Evolutionary conservation across 768 basidiomycete species (phyloP).

Genomic region (Podaxis sp.): DNA sequence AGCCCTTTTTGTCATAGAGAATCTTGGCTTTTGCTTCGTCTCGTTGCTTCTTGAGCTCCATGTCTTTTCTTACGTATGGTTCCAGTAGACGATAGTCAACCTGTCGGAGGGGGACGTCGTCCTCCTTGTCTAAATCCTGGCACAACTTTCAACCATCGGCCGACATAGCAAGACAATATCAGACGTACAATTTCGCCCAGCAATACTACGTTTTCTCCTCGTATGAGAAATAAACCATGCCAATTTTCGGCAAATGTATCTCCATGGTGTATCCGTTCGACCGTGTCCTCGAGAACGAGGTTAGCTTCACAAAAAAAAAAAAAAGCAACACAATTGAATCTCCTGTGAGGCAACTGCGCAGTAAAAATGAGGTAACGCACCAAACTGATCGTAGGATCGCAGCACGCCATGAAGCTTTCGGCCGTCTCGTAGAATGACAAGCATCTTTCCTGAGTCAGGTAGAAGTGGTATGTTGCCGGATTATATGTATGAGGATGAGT

Average conservation of each 20-base stretch:
- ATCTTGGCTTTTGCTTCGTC: conserved; percentile 84
- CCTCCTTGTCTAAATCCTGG: conserved; percentile 91
- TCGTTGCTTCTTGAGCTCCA: conserved; percentile 71
- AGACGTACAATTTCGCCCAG: conserved; percentile 90
- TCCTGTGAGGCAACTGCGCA: not conserved
- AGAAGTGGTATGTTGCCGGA: not conserved
- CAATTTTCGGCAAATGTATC: conserved; percentile 85
- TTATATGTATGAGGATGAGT: conserved; percentile 17
- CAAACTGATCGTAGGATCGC: conserved; percentile 98
- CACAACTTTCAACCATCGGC: conserved; percentile 6
- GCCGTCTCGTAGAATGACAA: conserved; percentile 95
- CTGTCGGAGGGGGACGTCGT: conserved; percentile 76
- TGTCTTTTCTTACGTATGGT: conserved; percentile 69
- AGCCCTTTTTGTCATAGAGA: conserved; percentile 81
- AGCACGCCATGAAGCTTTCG: conserved; percentile 95
- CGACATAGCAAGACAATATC: conserved; percentile 5
- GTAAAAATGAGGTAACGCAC: conserved; percentile 43
- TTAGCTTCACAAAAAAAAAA: conserved; percentile 63
- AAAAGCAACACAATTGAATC: not conserved
- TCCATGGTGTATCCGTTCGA: conserved; percentile 92
- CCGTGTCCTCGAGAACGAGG: conserved; percentile 92
- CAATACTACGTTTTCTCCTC: conserved; percentile 97
- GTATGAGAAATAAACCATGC: conserved; percentile 89
- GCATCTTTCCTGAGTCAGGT: conserved; percentile 85
- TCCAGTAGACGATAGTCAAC: conserved; percentile 71